Evolutionary conservation across 331 rosid species (phyloP), one percentile per base, ranked within the genome.

Genomic region (Pyracantha coccinea): DNA sequence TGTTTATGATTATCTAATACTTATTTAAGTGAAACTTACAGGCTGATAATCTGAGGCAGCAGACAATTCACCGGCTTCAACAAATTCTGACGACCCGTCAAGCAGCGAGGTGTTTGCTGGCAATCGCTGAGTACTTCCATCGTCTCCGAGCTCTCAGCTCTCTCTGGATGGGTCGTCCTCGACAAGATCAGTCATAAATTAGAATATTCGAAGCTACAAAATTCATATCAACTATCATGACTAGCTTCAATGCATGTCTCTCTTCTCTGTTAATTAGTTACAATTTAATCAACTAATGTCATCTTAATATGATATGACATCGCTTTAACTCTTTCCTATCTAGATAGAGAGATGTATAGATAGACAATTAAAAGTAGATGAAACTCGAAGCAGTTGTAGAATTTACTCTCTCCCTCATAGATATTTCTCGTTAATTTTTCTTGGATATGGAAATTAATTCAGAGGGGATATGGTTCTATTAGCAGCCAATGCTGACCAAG

Each of bases 91-190:
- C 99, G 7, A 87, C 86, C 1, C 92, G 97, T 21, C 99, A 95
- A 82, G 88, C 97, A 7, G 97, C 99, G 0, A 83, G 96, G 87
- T 90, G 97, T 84, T 79, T 95, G 79, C 60, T 95, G 78, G 92
- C 93, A 0, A 87, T 95, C 0, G 93, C 97, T 0, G 97, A 92
- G 84, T 95, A 92, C 84, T 90, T 86, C 71, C 93, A 92, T 70
- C 93, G 99, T 29, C 87, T 92, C 50, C 81, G 97, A 84, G 93
- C 97, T 2, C 89, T 92, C 19, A 95, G 99, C 77, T 92, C 99
- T 68, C 78, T 95, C n/a, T 95, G 99, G 99, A 9, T 83, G 86
- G 85, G 92, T n/a, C 93, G 99, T 27, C 92, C 92, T 68, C 91
- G 96, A 63, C 92, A 83, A 65, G 97, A 92, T 25, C 68, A 73